These are phyloP conservation scores for Pythium aristosporum DNA, from an alignment of 352 stramenopile genomes.

Conservation along the genomic window DNA sequence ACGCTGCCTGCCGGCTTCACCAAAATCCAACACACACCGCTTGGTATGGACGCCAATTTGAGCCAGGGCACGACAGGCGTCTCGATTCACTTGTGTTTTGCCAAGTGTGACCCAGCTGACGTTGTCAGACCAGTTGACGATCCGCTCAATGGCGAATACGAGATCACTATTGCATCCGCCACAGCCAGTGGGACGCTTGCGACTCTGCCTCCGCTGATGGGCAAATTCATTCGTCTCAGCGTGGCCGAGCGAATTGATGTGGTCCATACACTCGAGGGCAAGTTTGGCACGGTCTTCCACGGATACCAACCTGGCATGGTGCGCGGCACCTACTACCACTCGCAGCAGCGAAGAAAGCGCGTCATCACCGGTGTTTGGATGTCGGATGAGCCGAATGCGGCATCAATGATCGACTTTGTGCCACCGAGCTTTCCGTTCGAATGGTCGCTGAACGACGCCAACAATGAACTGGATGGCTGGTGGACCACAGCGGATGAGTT, in stretches of 20 bases:
- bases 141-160: constrained; percentile 76
- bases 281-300: constrained; percentile 76
- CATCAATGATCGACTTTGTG: constrained; percentile 63
- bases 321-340: constrained; percentile 50
- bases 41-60: constrained; percentile 87
- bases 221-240: constrained; percentile 58
- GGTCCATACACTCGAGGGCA: constrained; percentile 55
- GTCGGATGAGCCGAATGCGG: constrained; percentile 38
- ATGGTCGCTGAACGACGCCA: constrained; percentile 46
- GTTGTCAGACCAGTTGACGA: constrained; percentile 64
- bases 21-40: constrained; percentile 83
- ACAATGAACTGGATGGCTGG: constrained; percentile 69
- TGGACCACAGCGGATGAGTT: constrained; percentile 59
- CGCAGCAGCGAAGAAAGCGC: constrained; percentile 27
- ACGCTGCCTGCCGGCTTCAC: constrained; percentile 65
- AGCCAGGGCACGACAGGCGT: constrained; percentile 77
- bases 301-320: constrained; percentile 57
- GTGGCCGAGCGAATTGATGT: constrained; percentile 55
- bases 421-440: constrained; percentile 70
- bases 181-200: not conserved
- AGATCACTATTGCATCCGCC: constrained; percentile 38
- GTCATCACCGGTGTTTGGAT: constrained; percentile 69
- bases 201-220: constrained; percentile 32
- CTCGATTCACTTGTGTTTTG: constrained; percentile 73
- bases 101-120: constrained; percentile 52